Conservation (phyloP, 345 rosid species). For the Hibiscus syriacus region DNA sequence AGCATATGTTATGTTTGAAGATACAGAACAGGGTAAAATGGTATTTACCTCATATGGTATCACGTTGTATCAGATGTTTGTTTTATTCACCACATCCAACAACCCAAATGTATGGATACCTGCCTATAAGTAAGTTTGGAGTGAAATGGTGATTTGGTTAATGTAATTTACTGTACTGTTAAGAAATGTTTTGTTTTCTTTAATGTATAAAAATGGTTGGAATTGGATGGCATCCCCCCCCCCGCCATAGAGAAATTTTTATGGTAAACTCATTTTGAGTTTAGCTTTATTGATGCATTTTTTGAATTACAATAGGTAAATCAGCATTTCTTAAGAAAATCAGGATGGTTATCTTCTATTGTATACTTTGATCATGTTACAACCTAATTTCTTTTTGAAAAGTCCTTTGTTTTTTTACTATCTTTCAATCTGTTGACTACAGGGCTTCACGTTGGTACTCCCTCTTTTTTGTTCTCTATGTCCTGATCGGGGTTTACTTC, state of each 20-base stretch:
- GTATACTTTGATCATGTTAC: not conserved
- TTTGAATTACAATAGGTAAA: not conserved
- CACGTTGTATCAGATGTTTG: conserved; percentile 81
- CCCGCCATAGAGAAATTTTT: not conserved
- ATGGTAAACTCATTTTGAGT: not conserved
- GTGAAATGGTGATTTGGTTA: conserved; percentile 3
- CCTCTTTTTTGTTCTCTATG: conserved; percentile 70
- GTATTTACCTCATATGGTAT: conserved; percentile 68
- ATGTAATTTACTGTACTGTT: not conserved
- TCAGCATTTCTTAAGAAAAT: not conserved
- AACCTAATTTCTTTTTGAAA: not conserved
- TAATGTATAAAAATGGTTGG: not conserved
- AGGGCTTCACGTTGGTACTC: conserved; percentile 90
- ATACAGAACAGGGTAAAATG: conserved; percentile 71
- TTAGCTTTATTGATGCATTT: not conserved
- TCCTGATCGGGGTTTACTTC: conserved; percentile 88
- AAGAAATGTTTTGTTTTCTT: not conserved
- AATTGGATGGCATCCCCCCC: not conserved
- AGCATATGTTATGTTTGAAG: conserved; percentile 95
- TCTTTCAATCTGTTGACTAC: conserved; percentile 15
- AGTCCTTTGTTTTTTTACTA: not conserved
- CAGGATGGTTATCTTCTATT: not conserved
- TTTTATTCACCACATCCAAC: conserved; percentile 93
- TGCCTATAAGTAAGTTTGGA: conserved; percentile 80
- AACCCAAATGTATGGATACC: conserved; percentile 99